phyloP scores from a whole-genome alignment of 1,284 basidiomycete species.

The Boletellus deceptivus region DNA sequence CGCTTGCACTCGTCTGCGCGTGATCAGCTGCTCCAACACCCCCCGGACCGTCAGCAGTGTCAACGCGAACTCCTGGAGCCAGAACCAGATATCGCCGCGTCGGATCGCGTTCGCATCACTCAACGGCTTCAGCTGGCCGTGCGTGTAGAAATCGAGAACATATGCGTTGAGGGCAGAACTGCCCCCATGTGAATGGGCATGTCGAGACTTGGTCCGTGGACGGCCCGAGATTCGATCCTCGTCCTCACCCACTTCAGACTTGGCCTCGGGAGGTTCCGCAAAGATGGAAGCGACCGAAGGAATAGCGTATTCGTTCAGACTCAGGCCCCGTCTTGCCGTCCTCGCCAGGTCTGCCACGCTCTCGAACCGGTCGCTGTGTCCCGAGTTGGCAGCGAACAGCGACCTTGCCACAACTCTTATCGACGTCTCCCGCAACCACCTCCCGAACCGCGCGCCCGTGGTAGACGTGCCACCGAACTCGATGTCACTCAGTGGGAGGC shows the following conservation, averaged over 20 bases:
- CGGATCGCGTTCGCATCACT: slow-evolving; percentile 55
- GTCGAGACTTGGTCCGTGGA: neutral
- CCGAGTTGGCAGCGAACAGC: slow-evolving; percentile 61
- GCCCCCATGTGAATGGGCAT: neutral
- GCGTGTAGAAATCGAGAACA: slow-evolving; percentile 62
- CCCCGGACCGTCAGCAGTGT: slow-evolving; percentile 47
- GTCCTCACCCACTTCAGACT: neutral
- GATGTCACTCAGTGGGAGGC: slow-evolving; percentile 47
- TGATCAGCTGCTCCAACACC: slow-evolving; percentile 44
- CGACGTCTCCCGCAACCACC: slow-evolving; percentile 38
- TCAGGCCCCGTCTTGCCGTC: slow-evolving; percentile 52
- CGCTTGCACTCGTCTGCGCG: slow-evolving; percentile 34
- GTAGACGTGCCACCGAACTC: slow-evolving; percentile 18
- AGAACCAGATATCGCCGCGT: slow-evolving; percentile 60
- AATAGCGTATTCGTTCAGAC: slow-evolving; percentile 55
- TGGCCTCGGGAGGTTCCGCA: neutral
- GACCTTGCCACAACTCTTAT: slow-evolving; percentile 46
- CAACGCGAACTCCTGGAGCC: slow-evolving; percentile 55
- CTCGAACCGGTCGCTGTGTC: slow-evolving; percentile 53
- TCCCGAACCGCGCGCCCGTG: slow-evolving; percentile 23
- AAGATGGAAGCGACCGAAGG: slow-evolving; percentile 51
- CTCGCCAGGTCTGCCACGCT: slow-evolving; percentile 49
- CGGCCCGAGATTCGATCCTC: slow-evolving; percentile 1
- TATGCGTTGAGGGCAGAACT: slow-evolving; percentile 56
- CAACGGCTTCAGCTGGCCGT: slow-evolving; percentile 55